Base-by-base conservation (phyloP, 2,329 filamentous ascomycete species). In the Fusarium concolor region DNA sequence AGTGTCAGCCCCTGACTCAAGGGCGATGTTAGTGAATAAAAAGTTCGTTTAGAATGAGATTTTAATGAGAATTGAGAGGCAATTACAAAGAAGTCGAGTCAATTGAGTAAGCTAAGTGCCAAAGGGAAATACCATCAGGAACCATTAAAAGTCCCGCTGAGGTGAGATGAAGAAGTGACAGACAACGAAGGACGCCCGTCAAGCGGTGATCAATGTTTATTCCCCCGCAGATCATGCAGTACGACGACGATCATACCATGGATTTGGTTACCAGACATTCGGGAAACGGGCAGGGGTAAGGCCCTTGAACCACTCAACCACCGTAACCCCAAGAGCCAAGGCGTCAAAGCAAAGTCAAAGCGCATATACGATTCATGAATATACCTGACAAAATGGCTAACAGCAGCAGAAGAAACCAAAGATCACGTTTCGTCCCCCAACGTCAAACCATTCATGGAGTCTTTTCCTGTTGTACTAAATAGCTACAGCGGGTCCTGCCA, bases 381-480 rank as follows among this genome's bases (percentile, higher is more conserved):
- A 5, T 15, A 17, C 26, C 26, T 9, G 26, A 26, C 28, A 28
- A 35, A 41, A 35, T 5, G 29, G 29, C 26, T 26, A 9, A 26
- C 12, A 31, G 11, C 29, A 31, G n/a, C 22, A 47, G 38, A 29
- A 37, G 6, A 41, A 26, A 15, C 5, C 20, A 24, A 26, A 33
- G 42, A 24, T 18, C 15, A 12, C 20, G 29, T 45, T 54, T 58
- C 33, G 55, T 49, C 41, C 39, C 28, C 17, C 20, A 31, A 31
- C 31, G 31, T 29, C 55, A 58, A 14, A 38, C 55, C 55, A 12
- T 58, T 55, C 39, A 26, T 45, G 38, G 49, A 9, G 6, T 20
- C 24, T 55, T 26, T 6, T 31, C 38, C 38, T 33, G 49, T 10
- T 26, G 10, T 41, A 39, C 55, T 55, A 42, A 33, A 12, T n/a